Evolutionary conservation across 2,329 filamentous ascomycete species (phyloP).

Genomic region (Exophiala dermatitidis): DNA sequence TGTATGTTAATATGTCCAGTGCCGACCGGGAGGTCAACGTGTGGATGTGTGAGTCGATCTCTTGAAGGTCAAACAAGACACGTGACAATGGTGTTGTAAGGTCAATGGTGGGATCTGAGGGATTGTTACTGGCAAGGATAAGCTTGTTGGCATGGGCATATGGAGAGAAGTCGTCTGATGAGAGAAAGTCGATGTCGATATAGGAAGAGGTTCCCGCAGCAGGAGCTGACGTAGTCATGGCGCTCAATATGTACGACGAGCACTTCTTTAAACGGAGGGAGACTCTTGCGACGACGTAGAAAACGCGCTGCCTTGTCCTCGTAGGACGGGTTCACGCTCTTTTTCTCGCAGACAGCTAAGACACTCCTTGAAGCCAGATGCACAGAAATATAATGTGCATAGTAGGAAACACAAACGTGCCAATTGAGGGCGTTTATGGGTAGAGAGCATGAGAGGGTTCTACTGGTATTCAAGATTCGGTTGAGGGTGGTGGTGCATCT

Average conservation of each 20-base stretch:
- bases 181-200: slow-evolving; percentile 90
- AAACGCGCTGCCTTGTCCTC: too few relatives aligned
- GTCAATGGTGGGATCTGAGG: slow-evolving; percentile 81
- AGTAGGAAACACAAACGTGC: too few relatives aligned
- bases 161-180: slow-evolving; percentile 74
- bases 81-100: slow-evolving; percentile 88
- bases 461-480: too few relatives aligned
- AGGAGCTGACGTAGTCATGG: slow-evolving; percentile 5
- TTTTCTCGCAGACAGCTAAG: too few relatives aligned
- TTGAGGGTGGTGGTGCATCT: too few relatives aligned
- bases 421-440: too few relatives aligned
- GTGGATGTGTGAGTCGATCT: slow-evolving; percentile 94
- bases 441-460: too few relatives aligned
- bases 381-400: too few relatives aligned
- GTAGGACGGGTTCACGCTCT: too few relatives aligned
- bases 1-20: slow-evolving; percentile 71
- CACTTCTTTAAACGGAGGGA: too few relatives aligned
- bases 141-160: slow-evolving; percentile 80
- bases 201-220: slow-evolving; percentile 44
- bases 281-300: too few relatives aligned
- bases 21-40: slow-evolving; percentile 77
- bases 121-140: slow-evolving; percentile 83
- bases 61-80: slow-evolving; percentile 92
- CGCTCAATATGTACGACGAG: background rate
- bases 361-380: too few relatives aligned